These are phyloP conservation scores for Caulochytrium protostelioides DNA, from an alignment of 371 early-diverging fungal species.

Conservation along the genomic window DNA sequence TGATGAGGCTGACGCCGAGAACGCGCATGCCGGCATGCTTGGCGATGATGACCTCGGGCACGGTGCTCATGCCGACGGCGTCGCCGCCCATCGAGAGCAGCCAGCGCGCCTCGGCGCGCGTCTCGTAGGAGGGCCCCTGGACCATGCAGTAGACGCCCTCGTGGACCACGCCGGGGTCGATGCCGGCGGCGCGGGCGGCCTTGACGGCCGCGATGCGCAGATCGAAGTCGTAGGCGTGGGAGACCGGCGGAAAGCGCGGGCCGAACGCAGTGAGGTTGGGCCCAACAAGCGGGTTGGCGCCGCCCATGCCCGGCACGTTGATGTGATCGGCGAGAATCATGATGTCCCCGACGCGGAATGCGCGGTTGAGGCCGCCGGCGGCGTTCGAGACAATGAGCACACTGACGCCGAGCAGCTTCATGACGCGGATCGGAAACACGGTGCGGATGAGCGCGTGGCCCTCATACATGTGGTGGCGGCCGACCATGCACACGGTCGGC, in stretches of 20 bases:
- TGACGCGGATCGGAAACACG: conserved; percentile 71
- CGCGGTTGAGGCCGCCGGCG: conserved; percentile 64
- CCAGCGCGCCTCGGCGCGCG: conserved; percentile 66
- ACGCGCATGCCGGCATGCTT: conserved; percentile 73
- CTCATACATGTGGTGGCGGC: conserved; percentile 16
- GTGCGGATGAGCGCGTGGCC: conserved; percentile 54
- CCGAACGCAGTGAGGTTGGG: conserved; percentile 65
- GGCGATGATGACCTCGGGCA: conserved; percentile 83
- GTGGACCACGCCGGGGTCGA: conserved; percentile 2
- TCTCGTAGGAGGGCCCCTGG: conserved; percentile 78
- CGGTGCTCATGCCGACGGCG: conserved; percentile 88
- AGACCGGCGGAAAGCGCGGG: conserved; percentile 73
- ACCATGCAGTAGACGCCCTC: conserved; percentile 70
- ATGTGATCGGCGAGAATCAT: conserved; percentile 57
- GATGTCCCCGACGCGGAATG: conserved; percentile 61
- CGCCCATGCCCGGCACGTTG: conserved; percentile 58
- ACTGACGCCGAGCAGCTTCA: conserved; percentile 57
- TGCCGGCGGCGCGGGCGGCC: conserved; percentile 6
- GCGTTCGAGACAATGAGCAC: conserved; percentile 74
- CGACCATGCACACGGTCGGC: conserved; percentile 16
- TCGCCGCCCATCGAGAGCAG: conserved; percentile 55
- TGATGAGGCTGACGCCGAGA: conserved; percentile 62
- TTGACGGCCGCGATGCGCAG: conserved; percentile 36
- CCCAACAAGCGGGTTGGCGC: conserved; percentile 61
- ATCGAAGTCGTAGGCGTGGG: conserved; percentile 68